These are phyloP conservation scores for Oryza australiensis DNA, from an alignment of 176 grass and related monocot genomes.

Conservation along the genomic window DNA sequence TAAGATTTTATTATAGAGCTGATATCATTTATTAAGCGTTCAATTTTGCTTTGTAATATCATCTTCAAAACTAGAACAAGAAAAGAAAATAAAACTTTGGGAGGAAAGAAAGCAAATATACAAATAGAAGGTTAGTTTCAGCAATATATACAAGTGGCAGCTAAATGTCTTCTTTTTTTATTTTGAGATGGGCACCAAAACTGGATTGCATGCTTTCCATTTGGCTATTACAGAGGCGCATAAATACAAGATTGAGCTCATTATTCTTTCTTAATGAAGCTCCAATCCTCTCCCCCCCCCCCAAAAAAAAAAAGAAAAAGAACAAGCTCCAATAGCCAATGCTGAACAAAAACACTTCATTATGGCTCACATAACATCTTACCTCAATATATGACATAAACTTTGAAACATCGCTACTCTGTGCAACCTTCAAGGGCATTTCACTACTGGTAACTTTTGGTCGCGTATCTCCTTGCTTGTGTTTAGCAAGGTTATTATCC, in stretches of 20 bases:
- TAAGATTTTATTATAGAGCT: neutral
- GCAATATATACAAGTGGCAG: neutral
- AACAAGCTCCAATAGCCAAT: neutral
- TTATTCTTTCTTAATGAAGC: slow-evolving; percentile 11
- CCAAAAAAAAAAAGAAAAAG: too few species aligned
- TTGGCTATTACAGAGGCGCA: neutral
- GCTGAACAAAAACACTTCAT: neutral
- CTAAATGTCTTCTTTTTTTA: neutral
- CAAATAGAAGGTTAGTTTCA: neutral
- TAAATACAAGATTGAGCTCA: neutral
- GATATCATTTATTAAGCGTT: neutral
- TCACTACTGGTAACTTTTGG: slow-evolving; percentile 8
- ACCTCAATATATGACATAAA: slow-evolving; percentile 76
- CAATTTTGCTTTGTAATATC: neutral
- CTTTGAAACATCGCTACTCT: slow-evolving; percentile 46
- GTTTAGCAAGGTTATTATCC: slow-evolving; percentile 35
- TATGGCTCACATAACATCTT: slow-evolving; percentile 17
- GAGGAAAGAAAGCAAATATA: neutral
- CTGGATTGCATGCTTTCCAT: neutral
- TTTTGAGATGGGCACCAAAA: neutral
- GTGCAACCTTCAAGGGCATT: slow-evolving; percentile 16
- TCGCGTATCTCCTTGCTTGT: slow-evolving; percentile 37
- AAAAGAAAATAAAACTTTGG: neutral
- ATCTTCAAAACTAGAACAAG: neutral
- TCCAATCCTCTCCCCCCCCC: neutral